Percentiles rank a stretch among this genome's conserved stretches.
phyloP scores from a whole-genome alignment of 2,329 filamentous ascomycete genomes.

The Teratosphaeriaceae sp. region DNA sequence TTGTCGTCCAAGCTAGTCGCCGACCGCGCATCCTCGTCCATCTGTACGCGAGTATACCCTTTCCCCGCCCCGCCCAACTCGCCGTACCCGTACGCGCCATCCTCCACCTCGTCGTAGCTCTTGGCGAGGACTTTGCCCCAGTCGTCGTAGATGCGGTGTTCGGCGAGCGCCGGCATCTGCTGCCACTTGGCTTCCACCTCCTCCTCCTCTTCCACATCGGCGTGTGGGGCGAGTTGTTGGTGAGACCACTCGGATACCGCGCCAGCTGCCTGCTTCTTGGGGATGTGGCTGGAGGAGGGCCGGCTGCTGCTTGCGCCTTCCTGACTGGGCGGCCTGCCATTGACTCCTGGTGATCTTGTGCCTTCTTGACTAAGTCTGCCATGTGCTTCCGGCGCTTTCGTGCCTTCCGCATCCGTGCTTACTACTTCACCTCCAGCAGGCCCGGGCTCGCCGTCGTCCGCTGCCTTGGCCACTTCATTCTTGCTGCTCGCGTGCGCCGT shows the following conservation, averaged over 20 bases:
- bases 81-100: constrained; percentile 64
- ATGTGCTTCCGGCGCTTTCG: background rate
- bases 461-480: constrained; percentile 11
- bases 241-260: constrained; percentile 81
- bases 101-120: constrained; percentile 63
- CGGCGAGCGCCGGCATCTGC: constrained; percentile 86
- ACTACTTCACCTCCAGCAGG: background rate
- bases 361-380: background rate
- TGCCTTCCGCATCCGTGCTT: background rate
- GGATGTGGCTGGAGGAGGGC: background rate
- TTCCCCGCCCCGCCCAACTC: constrained; percentile 84
- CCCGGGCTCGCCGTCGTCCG: constrained; percentile 13
- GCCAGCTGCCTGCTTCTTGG: constrained; percentile 12
- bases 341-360: too few species aligned
- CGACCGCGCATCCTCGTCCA: constrained; percentile 91
- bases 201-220: constrained; percentile 46
- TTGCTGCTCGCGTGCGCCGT: too few species aligned
- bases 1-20: constrained; percentile 96
- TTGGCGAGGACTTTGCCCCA: constrained; percentile 79
- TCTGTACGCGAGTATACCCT: constrained; percentile 89
- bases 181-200: constrained; percentile 75
- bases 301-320: background rate
- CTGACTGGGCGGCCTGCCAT: too few species aligned
- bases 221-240: constrained; percentile 58
- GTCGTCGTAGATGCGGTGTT: constrained; percentile 94